Evolutionary conservation across 108 stramenopile species (phyloP), one percentile per base, ranked within the genome.

Genomic region (Conticribra guillardii): DNA sequence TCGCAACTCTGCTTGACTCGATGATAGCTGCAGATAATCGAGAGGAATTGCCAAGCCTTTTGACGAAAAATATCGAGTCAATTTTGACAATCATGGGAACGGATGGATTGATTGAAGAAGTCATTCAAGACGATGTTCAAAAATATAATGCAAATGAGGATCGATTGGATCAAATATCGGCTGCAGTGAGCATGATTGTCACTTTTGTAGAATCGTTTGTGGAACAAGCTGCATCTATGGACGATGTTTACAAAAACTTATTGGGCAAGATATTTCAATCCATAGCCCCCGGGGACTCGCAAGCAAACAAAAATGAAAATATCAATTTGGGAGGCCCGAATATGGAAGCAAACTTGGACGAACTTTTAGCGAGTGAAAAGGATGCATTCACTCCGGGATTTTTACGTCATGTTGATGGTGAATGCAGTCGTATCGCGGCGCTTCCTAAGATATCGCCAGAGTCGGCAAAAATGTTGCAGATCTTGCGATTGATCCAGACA

Each of bases 351-450:
- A 18, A 37, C 3, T 61, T 93, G 51, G 92, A 93, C 64, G 51
- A 69, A 24, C 34, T 93, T 0, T 68, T 93, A 46, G 61, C 76
- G 7, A 29, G 54, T 15, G 86, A 89, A 61, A 85, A 72, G 60
- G 74, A 81, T 11, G 85, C 88, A 14, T 89, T 89, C 49, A 87
- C 89, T 1, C 77, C 88, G 1, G 88, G 89, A 24, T 93, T 93
- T 60, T 68, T 93, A 18, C 73, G 88, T 15, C 87, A 93, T 69
- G 31, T 93, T 16, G 89, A 90, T 49, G 87, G 86, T 0, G 92
- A 93, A 71, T 93, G 92, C 48, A 74, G 76, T 34, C 79, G 92
- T 9, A 84, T 93, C 23, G 67, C 78, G n/a, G 56, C 55, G 11
- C 71, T 83, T 5, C 71, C 79, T 2, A 76, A 11, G 5, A 54